Base-by-base conservation (phyloP, 768 basidiomycete genomes). In the Cystofilobasidium capitatum region DNA sequence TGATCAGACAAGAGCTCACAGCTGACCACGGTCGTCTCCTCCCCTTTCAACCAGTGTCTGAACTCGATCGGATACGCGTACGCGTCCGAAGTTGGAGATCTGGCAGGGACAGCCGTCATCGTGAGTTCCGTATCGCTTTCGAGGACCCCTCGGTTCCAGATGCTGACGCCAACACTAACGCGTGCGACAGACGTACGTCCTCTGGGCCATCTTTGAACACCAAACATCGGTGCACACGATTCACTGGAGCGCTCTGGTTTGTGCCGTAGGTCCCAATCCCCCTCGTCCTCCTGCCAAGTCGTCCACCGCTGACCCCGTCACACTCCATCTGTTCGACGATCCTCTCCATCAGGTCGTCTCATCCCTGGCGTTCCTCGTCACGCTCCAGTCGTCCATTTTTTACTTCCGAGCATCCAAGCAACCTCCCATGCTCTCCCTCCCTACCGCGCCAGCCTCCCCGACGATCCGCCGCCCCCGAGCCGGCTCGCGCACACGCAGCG, bases 71-170 rank as follows among this genome's bases (percentile, higher is more conserved):
- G 66, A 2, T 99, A 99, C 76, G 89, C 93, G 42, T 94, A 94
- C 82, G 88, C 89, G 26, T 85, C 86, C 16, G 79, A 83, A 1
- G 89, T 93, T 76, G 94, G 94, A 66, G 96, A 98, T 75, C 82
- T 97, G 31, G 89, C 92, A 3, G 96, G 89, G 2, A 86, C 90
- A 29, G 83, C 92, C 71, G 91, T 68, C 33, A 62, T 68, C 33
- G 66, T 68, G n/a, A 33, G 61, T 24, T 3, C 33, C 17, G 14
- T 7, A 35, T 54, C 58, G 33, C 5, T 7, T 16, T 5, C 55
- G 22, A 36, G 14, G 35, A 36, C 31, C 26, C 20, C 35, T 31
- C 58, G 13, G 35, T 17, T 31, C 8, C 29, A n/a, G 12, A 35
- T 35, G 17, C 39, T 59, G 2, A 20, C 22, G 14, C 17, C 9